Base-by-base conservation (phyloP, 2,329 filamentous ascomycete genomes). In the Ophiosphaerella herpotricha region DNA sequence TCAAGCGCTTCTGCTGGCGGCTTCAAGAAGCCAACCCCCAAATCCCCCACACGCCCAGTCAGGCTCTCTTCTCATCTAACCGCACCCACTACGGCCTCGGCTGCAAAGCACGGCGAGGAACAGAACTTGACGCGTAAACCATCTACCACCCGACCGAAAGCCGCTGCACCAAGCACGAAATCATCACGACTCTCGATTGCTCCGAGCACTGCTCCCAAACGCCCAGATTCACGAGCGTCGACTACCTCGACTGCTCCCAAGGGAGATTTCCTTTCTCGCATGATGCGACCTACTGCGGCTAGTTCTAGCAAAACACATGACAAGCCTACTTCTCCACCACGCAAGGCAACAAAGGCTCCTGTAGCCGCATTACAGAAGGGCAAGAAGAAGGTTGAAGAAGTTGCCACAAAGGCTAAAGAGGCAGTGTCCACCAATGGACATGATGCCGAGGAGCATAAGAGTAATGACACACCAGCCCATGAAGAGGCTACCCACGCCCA, bases 241-340 rank as follows among this genome's bases (percentile, higher is more conserved):
- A 78, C 79, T 52, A 77, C 81, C 23, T 78, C 77, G 39, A 80
- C 82, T 18, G 81, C 82, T 14, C 78, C 88, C 1, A 86, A 90
- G 56, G 86, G 89, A 57, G 74, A 84, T 12, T 92, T 92, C 73
- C 75, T 92, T 23, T 88, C 87, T n/a, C 83, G 89, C 44, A 91
- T 92, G 88, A 91, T 87, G 84, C 80, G 88, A 35, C 89, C 89
- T 2, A 92, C 89, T 0, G 82, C 87, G 38, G 78, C 83, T 39
- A 90, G 86, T 5, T 81, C 86, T 7, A 85, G 80, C 55, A 91
- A 90, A 74, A 81, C 82, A 0, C 77, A 82, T 2, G 87, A 89
- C 5, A 90, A 89, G 74, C 66, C 67, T 16, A 69, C 71, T 13
- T 67, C 71, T 51, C 72, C 75, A 29, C 72, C 74, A 11, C 64